phyloP scores from a whole-genome alignment of 192 early-diverging fungal genomes.

The Coemansia guatemalensis region DNA sequence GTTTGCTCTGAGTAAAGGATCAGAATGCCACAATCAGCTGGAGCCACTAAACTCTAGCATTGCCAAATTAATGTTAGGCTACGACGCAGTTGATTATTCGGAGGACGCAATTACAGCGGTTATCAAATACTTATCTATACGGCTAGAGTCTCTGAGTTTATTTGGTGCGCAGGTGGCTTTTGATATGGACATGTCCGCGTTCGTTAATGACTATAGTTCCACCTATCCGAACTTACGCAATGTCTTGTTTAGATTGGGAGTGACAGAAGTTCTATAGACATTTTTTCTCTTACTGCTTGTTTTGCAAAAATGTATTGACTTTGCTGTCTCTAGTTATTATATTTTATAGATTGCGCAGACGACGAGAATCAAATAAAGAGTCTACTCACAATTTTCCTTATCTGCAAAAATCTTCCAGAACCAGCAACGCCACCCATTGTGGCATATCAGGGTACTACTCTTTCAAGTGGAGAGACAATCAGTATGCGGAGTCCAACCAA shows the following conservation, averaged over 20 bases:
- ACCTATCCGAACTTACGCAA: constrained; percentile 5
- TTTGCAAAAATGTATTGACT: not conserved
- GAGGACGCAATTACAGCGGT: not conserved
- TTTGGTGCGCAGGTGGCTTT: constrained; percentile 10
- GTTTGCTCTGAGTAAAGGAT: not conserved
- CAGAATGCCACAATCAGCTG: not conserved
- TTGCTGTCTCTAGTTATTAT: not conserved
- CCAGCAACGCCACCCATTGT: not conserved
- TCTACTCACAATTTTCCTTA: not conserved
- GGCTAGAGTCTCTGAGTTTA: constrained; percentile 1
- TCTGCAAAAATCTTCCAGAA: not conserved
- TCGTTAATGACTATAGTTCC: constrained; percentile 7
- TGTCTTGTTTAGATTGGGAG: constrained; percentile 4
- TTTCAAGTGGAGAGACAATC: not conserved
- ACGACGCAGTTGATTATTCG: not conserved
- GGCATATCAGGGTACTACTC: not conserved
- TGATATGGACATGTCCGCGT: constrained; percentile 1
- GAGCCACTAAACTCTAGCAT: constrained; percentile 2
- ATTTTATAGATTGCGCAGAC: not conserved
- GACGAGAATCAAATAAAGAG: not conserved
- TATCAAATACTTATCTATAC: constrained; percentile 14
- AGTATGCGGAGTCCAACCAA: not conserved
- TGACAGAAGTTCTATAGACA: not conserved
- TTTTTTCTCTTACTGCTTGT: not conserved
- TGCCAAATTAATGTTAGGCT: constrained; percentile 8